Evolutionary conservation across 345 rosid genomes (phyloP).

Genomic region (Kandelia obovata): DNA sequence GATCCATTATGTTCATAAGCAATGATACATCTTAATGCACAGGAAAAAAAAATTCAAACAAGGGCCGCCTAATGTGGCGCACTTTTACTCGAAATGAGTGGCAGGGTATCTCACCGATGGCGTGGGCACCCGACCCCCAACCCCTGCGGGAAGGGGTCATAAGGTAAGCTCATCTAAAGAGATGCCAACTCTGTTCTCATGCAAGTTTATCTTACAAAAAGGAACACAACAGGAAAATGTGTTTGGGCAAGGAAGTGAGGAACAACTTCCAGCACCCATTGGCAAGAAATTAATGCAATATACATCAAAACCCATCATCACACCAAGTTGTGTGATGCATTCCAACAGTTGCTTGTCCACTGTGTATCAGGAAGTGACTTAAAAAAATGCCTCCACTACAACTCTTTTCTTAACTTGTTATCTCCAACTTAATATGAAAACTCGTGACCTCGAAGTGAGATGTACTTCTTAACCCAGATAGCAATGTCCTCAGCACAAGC

Average conservation of each 20-base stretch:
- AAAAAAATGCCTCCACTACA: not conserved
- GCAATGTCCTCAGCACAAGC: conserved; percentile 93
- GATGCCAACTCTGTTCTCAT: conserved; percentile 11
- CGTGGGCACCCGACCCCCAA: too few species aligned
- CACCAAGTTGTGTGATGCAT: not conserved
- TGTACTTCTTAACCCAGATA: conserved; percentile 90
- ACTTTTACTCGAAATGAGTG: not conserved
- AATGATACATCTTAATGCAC: conserved; percentile 7
- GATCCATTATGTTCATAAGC: too few species aligned
- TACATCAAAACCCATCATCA: not conserved
- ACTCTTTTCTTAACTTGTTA: not conserved
- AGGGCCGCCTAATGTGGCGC: conserved; percentile 12
- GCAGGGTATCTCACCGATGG: too few species aligned
- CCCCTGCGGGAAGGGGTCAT: not conserved
- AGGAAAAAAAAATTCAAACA: not conserved
- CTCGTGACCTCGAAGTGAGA: conserved; percentile 79
- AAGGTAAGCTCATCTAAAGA: conserved; percentile 9
- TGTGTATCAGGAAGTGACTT: not conserved
- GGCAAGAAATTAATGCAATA: not conserved
- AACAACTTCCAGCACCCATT: conserved; percentile 1
- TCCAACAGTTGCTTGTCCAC: not conserved
- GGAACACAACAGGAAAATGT: conserved; percentile 2
- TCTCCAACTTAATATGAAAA: conserved; percentile 58
- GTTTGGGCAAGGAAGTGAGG: not conserved
- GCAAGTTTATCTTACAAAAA: conserved; percentile 15